phyloP scores from a whole-genome alignment of 2,329 filamentous ascomycete species.

The Corinectria fuckeliana region DNA sequence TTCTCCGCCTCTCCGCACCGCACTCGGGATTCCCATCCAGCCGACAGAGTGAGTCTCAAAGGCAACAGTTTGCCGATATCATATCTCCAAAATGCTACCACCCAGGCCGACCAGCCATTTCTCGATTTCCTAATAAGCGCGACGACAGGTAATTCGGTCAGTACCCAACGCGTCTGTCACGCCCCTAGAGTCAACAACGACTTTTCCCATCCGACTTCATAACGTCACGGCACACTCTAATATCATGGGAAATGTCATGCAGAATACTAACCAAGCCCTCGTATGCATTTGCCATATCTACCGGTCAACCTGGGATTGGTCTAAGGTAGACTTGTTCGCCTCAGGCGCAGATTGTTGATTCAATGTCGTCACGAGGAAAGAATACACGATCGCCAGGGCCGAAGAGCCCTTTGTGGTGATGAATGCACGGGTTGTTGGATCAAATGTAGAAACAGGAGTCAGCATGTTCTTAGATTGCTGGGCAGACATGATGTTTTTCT shows the following conservation, averaged over 20 bases:
- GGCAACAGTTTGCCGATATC: not conserved
- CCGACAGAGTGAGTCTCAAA: not conserved
- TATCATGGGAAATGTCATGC: not conserved
- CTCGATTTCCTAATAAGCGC: not conserved
- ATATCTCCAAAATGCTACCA: not conserved
- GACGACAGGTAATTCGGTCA: not conserved
- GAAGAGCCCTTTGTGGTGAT: not conserved
- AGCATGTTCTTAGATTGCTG: conserved; percentile 5
- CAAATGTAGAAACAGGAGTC: not conserved
- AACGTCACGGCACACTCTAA: not conserved
- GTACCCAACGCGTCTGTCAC: not conserved
- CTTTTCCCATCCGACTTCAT: not conserved
- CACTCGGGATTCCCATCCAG: not conserved
- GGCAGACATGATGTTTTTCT: not conserved
- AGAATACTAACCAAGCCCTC: conserved; percentile 1
- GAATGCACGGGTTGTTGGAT: not conserved
- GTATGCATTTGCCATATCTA: not conserved
- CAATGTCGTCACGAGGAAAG: conserved; percentile 2
- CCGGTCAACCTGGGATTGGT: not conserved
- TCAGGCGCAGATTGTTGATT: not conserved
- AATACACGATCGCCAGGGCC: not conserved
- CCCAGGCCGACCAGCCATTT: not conserved
- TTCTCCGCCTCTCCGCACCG: not conserved
- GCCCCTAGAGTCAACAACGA: not conserved
- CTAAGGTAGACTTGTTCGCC: not conserved